Evolutionary conservation across 441 rosid genomes (phyloP).

Genomic region (Pelargonium citronellum): DNA sequence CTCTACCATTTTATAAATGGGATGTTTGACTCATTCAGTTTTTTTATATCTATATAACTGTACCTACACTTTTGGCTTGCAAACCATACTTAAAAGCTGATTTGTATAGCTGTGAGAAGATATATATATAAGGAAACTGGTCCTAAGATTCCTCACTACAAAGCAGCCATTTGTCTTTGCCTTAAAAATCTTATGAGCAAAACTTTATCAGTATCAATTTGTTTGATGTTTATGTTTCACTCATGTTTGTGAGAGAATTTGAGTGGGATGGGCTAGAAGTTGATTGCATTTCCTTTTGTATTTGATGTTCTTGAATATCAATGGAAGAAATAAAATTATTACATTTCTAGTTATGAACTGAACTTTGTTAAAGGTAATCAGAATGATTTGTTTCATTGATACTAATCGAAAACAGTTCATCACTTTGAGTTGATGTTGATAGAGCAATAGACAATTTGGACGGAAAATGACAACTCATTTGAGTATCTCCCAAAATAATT

Average conservation of each 20-base stretch:
- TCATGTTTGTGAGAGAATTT: neutral
- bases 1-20: neutral
- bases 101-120: neutral
- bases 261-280: neutral
- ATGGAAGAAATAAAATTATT: neutral
- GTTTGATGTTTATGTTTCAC: no score
- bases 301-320: neutral
- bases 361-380: neutral
- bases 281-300: neutral
- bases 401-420: neutral
- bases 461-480: neutral
- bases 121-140: neutral
- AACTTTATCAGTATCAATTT: neutral
- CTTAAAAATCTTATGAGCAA: neutral
- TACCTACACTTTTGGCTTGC: neutral
- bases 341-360: neutral
- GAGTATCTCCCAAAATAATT: neutral
- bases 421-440: neutral
- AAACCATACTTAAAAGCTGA: neutral
- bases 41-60: neutral
- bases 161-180: neutral
- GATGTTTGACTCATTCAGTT: neutral
- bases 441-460: neutral
- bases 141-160: neutral
- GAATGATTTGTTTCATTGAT: neutral